Evolutionary conservation across 2,329 filamentous ascomycete species (phyloP).

Genomic region (Aspergillus thermomutatus): DNA sequence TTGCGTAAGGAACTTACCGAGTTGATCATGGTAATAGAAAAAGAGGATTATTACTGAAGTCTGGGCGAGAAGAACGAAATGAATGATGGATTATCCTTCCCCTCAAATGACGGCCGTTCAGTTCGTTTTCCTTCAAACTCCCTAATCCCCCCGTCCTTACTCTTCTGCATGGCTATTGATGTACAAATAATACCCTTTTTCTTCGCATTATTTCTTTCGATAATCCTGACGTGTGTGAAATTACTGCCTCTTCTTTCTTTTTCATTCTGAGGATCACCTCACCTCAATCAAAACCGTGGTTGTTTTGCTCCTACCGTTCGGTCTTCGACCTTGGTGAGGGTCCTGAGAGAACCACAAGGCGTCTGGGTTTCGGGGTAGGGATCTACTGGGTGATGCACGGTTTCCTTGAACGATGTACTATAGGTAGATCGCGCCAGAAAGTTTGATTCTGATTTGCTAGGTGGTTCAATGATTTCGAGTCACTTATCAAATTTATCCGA

Average conservation of each 20-base stretch:
- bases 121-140: neutral
- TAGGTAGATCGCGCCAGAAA: neutral
- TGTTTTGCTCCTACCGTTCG: conserved; percentile 6
- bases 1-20: conserved; percentile 42
- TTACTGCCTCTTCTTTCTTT: conserved; percentile 3
- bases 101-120: neutral
- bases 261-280: conserved; percentile 1
- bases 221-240: conserved; percentile 1
- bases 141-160: neutral
- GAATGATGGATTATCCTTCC: neutral
- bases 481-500: neutral
- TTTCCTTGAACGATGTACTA: conserved; percentile 6
- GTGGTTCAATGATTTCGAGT: too few species aligned
- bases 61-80: neutral
- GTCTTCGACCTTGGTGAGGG: conserved; percentile 7
- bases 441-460: neutral
- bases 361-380: conserved; percentile 17
- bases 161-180: neutral
- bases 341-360: conserved; percentile 10
- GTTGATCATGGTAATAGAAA: conserved; percentile 41
- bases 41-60: conserved; percentile 33
- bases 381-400: conserved; percentile 1
- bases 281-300: conserved; percentile 18
- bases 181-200: neutral
- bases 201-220: neutral